These are phyloP conservation scores for Aspergillus ellipticus DNA, from an alignment of 495 filamentous ascomycete genomes.

Conservation along the genomic window DNA sequence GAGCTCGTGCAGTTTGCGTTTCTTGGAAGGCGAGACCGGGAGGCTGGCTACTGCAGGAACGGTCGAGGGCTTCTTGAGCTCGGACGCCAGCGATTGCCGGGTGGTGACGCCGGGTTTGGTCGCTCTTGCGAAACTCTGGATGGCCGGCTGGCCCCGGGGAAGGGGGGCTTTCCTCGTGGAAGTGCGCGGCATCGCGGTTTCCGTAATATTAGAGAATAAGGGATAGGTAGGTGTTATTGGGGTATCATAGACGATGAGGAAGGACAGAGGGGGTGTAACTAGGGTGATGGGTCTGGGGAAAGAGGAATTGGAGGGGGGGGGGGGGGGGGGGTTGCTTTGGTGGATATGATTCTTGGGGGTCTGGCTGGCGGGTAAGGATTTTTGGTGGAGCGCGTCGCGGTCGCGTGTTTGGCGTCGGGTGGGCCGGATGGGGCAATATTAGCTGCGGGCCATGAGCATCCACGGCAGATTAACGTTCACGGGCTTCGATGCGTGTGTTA, in stretches of 20 bases:
- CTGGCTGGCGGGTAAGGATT: neutral
- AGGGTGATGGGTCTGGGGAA: neutral
- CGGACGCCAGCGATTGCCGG: constrained; percentile 11
- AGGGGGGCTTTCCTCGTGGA: constrained; percentile 28
- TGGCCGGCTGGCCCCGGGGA: constrained; percentile 31
- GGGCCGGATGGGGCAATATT: constrained; percentile 7
- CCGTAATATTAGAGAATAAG: constrained; percentile 7
- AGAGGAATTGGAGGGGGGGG: neutral
- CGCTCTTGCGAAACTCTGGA: constrained; percentile 41
- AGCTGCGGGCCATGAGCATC: neutral
- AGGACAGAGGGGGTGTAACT: constrained; percentile 1
- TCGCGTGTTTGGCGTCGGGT: constrained; percentile 7
- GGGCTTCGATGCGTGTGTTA: no score
- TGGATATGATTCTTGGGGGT: neutral
- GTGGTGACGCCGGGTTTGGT: constrained; percentile 37
- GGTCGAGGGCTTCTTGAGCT: constrained; percentile 20
- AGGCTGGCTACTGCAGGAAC: constrained; percentile 6
- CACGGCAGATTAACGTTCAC: no score
- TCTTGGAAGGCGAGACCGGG: constrained; percentile 44
- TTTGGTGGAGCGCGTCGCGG: constrained; percentile 4
- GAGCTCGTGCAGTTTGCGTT: constrained; percentile 43
- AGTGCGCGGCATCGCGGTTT: constrained; percentile 38
- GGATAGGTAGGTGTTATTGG: constrained; percentile 15
- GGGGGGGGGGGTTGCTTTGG: neutral
- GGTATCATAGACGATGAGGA: constrained; percentile 18